Percentiles rank a stretch among this genome's conserved stretches.
Conservation (phyloP, 2,329 filamentous ascomycete genomes). For the Aspergillus fijiensis region DNA sequence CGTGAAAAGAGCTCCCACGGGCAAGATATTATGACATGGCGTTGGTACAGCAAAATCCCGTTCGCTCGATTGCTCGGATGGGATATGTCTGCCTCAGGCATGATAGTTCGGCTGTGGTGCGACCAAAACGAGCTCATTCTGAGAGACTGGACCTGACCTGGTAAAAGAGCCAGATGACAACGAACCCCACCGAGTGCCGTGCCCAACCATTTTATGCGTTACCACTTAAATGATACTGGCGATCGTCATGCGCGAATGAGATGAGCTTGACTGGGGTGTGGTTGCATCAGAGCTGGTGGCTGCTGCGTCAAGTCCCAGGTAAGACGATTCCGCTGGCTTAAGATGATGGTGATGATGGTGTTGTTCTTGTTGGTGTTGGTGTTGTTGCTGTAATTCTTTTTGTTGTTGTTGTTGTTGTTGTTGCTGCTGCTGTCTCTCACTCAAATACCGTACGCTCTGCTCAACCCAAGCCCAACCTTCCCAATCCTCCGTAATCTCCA, state of each 20-base stretch:
- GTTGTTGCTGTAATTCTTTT: slow-evolving; percentile 16
- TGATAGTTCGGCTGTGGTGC: neutral
- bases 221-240: slow-evolving; percentile 44
- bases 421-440: slow-evolving; percentile 22
- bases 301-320: slow-evolving; percentile 25
- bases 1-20: neutral
- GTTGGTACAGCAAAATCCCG: neutral
- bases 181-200: too few relatives aligned
- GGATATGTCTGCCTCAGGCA: neutral
- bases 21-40: neutral
- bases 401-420: slow-evolving; percentile 27
- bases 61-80: neutral
- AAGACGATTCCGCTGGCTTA: slow-evolving; percentile 20
- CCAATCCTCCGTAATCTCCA: slow-evolving; percentile 60
- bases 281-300: slow-evolving; percentile 22
- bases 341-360: slow-evolving; percentile 16
- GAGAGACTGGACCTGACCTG: neutral
- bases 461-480: slow-evolving; percentile 78
- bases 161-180: too few relatives aligned
- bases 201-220: neutral
- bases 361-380: slow-evolving; percentile 37
- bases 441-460: slow-evolving; percentile 57
- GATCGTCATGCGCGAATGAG: slow-evolving; percentile 48
- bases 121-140: neutral
- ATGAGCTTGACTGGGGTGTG: slow-evolving; percentile 30